These are phyloP conservation scores for Globisporangium acanthophoron DNA, from an alignment of 352 stramenopile genomes.

Conservation along the genomic window DNA sequence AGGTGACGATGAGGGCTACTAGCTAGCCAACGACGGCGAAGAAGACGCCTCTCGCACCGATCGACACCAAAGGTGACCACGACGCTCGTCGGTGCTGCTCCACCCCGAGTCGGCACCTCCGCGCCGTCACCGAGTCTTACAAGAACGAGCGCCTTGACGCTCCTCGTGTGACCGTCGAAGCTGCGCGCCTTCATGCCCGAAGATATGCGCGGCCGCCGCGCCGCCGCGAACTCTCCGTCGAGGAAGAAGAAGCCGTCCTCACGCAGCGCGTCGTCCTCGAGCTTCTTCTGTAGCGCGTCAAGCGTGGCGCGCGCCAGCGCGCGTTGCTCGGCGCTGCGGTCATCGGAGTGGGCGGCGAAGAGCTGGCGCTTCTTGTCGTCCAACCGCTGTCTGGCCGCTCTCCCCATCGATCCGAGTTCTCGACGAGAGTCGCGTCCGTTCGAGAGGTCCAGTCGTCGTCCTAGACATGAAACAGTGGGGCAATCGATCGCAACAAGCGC, in stretches of 20 bases:
- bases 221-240: slow-evolving; percentile 35
- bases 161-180: slow-evolving; percentile 27
- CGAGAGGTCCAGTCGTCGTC: background rate
- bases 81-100: background rate
- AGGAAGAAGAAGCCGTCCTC: slow-evolving; percentile 65
- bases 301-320: slow-evolving; percentile 41
- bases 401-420: slow-evolving; percentile 30
- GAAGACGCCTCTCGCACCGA: slow-evolving; percentile 13
- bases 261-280: slow-evolving; percentile 52
- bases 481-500: background rate
- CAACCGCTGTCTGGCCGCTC: slow-evolving; percentile 33
- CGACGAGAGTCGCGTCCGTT: background rate
- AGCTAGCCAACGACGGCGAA: background rate
- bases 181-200: slow-evolving; percentile 47
- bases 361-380: slow-evolving; percentile 38
- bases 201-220: slow-evolving; percentile 33
- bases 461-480: background rate
- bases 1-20: background rate
- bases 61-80: slow-evolving; percentile 49
- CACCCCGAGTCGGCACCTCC: background rate
- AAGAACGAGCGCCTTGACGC: slow-evolving; percentile 19
- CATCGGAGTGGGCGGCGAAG: slow-evolving; percentile 39
- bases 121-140: background rate
- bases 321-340: slow-evolving; percentile 28
- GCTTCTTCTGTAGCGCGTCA: slow-evolving; percentile 46